These are phyloP conservation scores for Zygotorulaspora florentina DNA, from an alignment of 805 yeast species.

Conservation along the genomic window DNA sequence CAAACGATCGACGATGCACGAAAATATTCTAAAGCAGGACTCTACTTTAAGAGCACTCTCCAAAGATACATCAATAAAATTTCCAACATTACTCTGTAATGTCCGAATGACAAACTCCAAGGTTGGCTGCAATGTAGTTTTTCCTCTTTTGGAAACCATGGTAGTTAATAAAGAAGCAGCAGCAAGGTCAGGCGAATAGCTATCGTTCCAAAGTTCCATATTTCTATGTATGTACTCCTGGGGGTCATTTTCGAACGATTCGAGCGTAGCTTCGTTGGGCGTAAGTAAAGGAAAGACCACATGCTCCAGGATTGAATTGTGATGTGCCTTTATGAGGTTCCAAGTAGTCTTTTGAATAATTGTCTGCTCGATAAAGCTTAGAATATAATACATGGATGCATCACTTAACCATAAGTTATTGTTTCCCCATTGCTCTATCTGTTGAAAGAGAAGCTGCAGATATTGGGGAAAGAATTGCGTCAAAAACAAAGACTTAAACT, in stretches of 20 bases:
- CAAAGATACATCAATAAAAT: conserved; percentile 31
- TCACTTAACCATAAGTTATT: conserved; percentile 65
- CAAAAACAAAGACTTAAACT: conserved; percentile 53
- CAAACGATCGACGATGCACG: conserved; percentile 61
- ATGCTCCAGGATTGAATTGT: conserved; percentile 59
- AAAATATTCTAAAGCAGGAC: conserved; percentile 74
- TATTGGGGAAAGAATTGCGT: conserved; percentile 69
- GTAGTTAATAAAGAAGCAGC: conserved; percentile 70
- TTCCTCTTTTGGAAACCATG: conserved; percentile 63
- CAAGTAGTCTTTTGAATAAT: conserved; percentile 60
- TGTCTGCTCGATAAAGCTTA: conserved; percentile 60
- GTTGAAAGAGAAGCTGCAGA: conserved; percentile 55
- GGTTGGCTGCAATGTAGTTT: conserved; percentile 55
- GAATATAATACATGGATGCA: conserved; percentile 58
- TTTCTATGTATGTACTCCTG: conserved; percentile 77
- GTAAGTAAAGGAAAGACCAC: conserved; percentile 74
- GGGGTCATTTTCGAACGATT: conserved; percentile 80
- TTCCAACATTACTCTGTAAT: conserved; percentile 33
- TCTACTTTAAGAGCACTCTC: conserved; percentile 65
- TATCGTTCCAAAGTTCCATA: conserved; percentile 62
- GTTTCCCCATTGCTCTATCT: conserved; percentile 70
- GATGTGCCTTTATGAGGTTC: conserved; percentile 60
- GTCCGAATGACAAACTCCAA: conserved; percentile 55
- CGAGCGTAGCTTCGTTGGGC: conserved; percentile 63
- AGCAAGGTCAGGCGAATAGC: conserved; percentile 68